Conservation (phyloP, 768 basidiomycete species). For the Suillus decipiens region DNA sequence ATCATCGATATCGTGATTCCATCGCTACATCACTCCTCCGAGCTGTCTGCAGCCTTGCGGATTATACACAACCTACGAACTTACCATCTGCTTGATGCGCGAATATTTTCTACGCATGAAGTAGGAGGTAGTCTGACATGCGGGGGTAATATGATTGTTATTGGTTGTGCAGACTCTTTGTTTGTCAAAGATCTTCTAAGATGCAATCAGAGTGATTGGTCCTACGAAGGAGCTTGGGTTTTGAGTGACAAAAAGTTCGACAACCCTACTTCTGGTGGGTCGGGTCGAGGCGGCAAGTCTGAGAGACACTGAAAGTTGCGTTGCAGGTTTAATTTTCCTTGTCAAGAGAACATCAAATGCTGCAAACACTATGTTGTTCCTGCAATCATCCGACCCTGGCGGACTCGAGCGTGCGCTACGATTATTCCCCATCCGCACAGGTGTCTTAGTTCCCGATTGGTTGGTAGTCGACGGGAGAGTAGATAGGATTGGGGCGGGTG, state of each 20-base stretch:
- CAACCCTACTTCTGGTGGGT: slow-evolving; percentile 24
- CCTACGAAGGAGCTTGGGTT: slow-evolving; percentile 22
- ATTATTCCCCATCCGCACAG: slow-evolving; percentile 86
- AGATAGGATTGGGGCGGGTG: slow-evolving; percentile 68
- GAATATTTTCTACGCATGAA: slow-evolving; percentile 48
- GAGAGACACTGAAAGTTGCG: slow-evolving; percentile 16
- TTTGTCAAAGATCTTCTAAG: slow-evolving; percentile 37
- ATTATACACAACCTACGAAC: slow-evolving; percentile 66
- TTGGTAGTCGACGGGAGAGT: slow-evolving; percentile 55
- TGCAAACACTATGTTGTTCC: slow-evolving; percentile 48
- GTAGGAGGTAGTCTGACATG: slow-evolving; percentile 33
- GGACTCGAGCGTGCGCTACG: slow-evolving; percentile 70
- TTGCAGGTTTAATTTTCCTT: slow-evolving; percentile 52
- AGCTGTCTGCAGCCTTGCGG: slow-evolving; percentile 58
- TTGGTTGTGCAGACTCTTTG: slow-evolving; percentile 45
- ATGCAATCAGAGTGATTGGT: slow-evolving; percentile 17
- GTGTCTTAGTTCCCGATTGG: slow-evolving; percentile 79
- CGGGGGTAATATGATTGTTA: slow-evolving; percentile 57
- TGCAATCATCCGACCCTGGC: slow-evolving; percentile 54
- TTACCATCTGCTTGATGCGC: slow-evolving; percentile 71
- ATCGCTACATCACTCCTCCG: slow-evolving; percentile 31
- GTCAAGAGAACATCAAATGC: slow-evolving; percentile 18
- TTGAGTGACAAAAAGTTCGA: slow-evolving; percentile 19
- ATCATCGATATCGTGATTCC: slow-evolving; percentile 62
- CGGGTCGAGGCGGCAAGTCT: background rate